Evolutionary conservation across 148 eudicot genomes (phyloP).

Genomic region (Rhododendron henanense): DNA sequence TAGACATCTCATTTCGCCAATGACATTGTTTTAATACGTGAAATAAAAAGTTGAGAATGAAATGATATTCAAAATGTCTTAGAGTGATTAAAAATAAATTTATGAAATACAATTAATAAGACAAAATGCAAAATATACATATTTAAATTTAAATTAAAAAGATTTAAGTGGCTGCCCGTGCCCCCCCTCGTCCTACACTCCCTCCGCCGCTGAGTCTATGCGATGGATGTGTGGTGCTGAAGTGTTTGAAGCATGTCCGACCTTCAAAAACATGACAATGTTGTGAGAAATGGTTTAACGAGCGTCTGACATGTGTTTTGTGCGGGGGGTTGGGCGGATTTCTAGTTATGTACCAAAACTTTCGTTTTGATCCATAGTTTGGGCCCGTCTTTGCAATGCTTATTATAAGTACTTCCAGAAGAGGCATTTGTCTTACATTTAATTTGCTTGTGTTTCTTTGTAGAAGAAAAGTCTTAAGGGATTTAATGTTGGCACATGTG

Average conservation of each 20-base stretch:
- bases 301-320: neutral
- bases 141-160: too few relatives aligned
- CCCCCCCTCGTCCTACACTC: neutral
- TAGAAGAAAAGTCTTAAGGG: neutral
- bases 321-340: neutral
- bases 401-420: neutral
- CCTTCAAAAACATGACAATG: neutral
- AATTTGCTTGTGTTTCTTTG: neutral
- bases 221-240: neutral
- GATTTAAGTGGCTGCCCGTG: too few relatives aligned
- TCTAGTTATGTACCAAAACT: neutral
- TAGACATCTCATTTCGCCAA: too few relatives aligned
- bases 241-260: neutral
- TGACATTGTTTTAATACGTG: too few relatives aligned
- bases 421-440: neutral
- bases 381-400: neutral
- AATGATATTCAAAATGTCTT: too few relatives aligned
- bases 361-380: neutral
- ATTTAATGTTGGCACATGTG: neutral
- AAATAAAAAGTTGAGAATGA: too few relatives aligned
- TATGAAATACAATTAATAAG: too few relatives aligned
- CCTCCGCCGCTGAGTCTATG: neutral
- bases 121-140: too few relatives aligned
- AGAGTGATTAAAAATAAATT: too few relatives aligned
- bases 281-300: neutral